Evolutionary conservation across 2,329 filamentous ascomycete species (phyloP).

Genomic region (Fusarium stilboides): DNA sequence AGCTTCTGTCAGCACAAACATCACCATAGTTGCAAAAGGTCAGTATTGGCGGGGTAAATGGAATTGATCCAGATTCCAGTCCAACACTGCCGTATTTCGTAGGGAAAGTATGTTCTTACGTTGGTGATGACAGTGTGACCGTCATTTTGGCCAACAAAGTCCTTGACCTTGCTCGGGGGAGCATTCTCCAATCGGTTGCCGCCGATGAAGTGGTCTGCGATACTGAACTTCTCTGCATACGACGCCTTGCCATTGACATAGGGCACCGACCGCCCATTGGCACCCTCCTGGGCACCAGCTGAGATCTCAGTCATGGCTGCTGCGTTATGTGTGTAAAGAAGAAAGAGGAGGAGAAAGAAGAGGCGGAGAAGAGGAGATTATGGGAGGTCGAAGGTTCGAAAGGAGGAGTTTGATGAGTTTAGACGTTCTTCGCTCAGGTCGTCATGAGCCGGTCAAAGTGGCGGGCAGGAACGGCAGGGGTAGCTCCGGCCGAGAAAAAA

Average conservation of each 20-base stretch:
- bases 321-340: conserved; percentile 47
- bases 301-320: conserved; percentile 66
- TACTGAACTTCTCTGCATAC: conserved; percentile 84
- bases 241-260: conserved; percentile 72
- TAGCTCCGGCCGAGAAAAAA: conserved; percentile 49
- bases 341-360: conserved; percentile 21
- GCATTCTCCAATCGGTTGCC: conserved; percentile 90
- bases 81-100: neutral
- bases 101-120: conserved; percentile 68
- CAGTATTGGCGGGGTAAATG: conserved; percentile 25
- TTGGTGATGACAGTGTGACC: conserved; percentile 99
- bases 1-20: conserved; percentile 32
- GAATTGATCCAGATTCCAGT: conserved; percentile 4
- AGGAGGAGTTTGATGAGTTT: conserved; percentile 39
- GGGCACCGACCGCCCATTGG: conserved; percentile 66
- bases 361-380: conserved; percentile 27
- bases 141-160: conserved; percentile 90
- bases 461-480: conserved; percentile 43
- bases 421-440: conserved; percentile 46
- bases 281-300: conserved; percentile 57
- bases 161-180: conserved; percentile 88
- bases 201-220: conserved; percentile 96
- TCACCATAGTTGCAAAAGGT: neutral
- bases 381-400: conserved; percentile 30
- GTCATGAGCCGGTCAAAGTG: conserved; percentile 49